Evolutionary conservation across 495 filamentous ascomycete genomes (phyloP).

Genomic region (Xylaria flabelliformis): DNA sequence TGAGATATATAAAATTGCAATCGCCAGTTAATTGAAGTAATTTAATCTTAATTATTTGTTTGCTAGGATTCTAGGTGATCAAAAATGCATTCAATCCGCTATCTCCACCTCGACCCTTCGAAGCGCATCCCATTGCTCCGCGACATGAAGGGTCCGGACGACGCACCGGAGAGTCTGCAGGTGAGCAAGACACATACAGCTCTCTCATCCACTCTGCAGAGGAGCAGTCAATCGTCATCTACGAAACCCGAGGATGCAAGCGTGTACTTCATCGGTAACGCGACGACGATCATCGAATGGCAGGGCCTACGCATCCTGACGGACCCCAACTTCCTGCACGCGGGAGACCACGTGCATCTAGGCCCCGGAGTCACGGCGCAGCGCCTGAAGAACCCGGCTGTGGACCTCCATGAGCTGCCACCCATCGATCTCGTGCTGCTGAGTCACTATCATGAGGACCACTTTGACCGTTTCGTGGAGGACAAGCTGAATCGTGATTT

Average conservation of each 20-base stretch:
- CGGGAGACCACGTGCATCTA: constrained; percentile 71
- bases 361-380: constrained; percentile 64
- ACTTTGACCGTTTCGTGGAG: constrained; percentile 70
- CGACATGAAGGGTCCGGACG: constrained; percentile 30
- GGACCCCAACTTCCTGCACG: constrained; percentile 75
- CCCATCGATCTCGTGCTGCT: constrained; percentile 66
- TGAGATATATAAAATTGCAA: no score
- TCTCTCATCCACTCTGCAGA: not conserved
- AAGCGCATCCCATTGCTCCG: constrained; percentile 37
- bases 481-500: constrained; percentile 60
- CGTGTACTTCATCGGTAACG: constrained; percentile 67
- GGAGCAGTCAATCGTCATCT: constrained; percentile 6
- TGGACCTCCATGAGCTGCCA: constrained; percentile 68
- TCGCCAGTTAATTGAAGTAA: not conserved
- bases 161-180: constrained; percentile 25
- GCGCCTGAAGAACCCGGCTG: constrained; percentile 63
- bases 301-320: constrained; percentile 68
- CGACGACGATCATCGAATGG: constrained; percentile 72
- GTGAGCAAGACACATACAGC: constrained; percentile 31
- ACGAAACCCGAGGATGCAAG: constrained; percentile 37
- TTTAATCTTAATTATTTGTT: not conserved
- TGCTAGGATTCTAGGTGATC: not conserved
- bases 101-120: constrained; percentile 37
- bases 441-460: constrained; percentile 71
- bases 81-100: constrained; percentile 34